Conservation (phyloP, 169 alveolate species). For the Plasmodium inui region DNA sequence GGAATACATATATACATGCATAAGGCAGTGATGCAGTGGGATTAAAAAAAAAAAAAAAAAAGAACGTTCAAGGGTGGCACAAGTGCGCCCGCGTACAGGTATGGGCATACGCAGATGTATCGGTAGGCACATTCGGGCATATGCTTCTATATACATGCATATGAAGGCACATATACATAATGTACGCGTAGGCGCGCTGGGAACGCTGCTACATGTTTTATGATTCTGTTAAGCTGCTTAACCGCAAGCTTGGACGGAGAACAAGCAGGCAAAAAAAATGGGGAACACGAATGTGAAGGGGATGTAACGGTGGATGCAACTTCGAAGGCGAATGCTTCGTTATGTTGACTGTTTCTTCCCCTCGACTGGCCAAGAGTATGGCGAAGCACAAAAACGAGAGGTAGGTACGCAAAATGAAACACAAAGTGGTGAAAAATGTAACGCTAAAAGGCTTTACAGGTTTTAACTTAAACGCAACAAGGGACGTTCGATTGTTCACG, state of each 20-base stretch:
- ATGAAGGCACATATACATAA: background rate
- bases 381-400: background rate
- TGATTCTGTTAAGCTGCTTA: constrained; percentile 4
- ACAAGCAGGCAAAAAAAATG: background rate
- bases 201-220: background rate
- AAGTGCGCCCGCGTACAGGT: background rate
- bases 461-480: background rate
- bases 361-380: background rate
- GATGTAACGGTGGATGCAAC: background rate
- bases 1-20: background rate
- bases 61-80: background rate
- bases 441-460: background rate
- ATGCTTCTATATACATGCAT: constrained; percentile 1
- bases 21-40: background rate
- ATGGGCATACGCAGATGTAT: constrained; percentile 5
- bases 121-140: background rate
- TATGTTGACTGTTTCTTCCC: background rate
- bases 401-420: background rate
- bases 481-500: background rate
- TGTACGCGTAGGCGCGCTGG: background rate
- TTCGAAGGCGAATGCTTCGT: background rate
- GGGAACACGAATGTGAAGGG: background rate
- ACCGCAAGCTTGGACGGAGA: background rate
- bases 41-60: background rate
- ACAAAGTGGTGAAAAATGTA: background rate